phyloP scores from a whole-genome alignment of 441 rosid genomes.

The Theobroma grandiflorum region DNA sequence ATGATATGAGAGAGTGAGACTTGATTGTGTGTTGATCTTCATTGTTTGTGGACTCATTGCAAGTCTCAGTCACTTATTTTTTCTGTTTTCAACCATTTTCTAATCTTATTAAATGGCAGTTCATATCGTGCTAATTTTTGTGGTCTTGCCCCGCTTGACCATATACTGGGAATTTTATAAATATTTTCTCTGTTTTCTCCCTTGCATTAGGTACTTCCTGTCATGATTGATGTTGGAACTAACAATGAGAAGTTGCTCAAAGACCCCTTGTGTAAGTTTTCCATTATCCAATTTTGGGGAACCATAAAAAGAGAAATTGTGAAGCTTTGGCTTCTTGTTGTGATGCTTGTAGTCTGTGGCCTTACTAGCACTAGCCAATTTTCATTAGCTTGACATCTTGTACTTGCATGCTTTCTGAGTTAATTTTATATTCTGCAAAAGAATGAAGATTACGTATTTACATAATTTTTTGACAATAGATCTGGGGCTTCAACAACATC shows the following conservation, averaged over 20 bases:
- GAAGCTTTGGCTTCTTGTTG: conserved; percentile 16
- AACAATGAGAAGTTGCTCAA: conserved; percentile 92
- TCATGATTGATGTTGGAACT: conserved; percentile 99
- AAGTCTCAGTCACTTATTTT: not conserved
- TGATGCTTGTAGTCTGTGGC: not conserved
- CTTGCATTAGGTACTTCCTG: conserved; percentile 85
- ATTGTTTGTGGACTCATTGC: conserved; percentile 4
- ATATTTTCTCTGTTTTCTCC: conserved; percentile 6
- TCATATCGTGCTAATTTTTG: conserved; percentile 15
- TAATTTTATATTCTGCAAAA: not conserved
- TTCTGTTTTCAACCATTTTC: not conserved
- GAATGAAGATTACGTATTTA: conserved; percentile 18
- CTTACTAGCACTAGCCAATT: conserved; percentile 5
- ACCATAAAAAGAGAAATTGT: conserved; percentile 4
- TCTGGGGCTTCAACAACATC: conserved; percentile 93
- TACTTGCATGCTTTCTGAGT: conserved; percentile 18
- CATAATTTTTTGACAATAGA: conserved; percentile 53
- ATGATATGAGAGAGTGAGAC: not conserved
- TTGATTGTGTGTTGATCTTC: not conserved
- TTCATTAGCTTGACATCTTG: conserved; percentile 13
- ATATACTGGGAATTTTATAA: conserved; percentile 11
- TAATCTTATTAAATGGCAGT: not conserved
- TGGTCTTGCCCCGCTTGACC: conserved; percentile 15
- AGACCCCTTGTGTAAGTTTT: conserved; percentile 81
- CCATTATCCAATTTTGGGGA: conserved; percentile 17